Conservation (phyloP, 2,329 filamentous ascomycete species). For the Colletotrichum trifolii region DNA sequence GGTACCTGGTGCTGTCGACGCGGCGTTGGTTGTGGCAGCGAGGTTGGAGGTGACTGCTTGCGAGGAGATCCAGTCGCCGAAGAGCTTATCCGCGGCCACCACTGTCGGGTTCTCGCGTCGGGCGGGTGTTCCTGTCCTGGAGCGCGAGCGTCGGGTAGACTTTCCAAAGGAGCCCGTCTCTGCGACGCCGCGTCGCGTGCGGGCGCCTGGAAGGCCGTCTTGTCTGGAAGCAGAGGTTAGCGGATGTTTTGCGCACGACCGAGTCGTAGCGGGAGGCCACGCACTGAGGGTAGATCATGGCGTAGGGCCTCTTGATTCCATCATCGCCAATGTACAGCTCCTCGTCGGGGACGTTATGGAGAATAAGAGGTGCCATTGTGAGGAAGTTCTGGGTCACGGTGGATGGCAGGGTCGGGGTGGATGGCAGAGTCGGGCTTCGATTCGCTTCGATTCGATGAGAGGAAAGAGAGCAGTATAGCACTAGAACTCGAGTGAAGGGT, state of each 20-base stretch:
- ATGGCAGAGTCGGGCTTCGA: conserved; percentile 8
- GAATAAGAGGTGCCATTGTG: conserved; percentile 71
- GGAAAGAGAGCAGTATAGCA: background rate
- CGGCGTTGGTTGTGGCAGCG: conserved; percentile 37
- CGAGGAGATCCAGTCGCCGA: conserved; percentile 67
- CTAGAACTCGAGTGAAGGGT: background rate
- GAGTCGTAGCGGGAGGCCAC: conserved; percentile 37
- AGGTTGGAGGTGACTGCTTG: conserved; percentile 50
- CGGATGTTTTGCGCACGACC: conserved; percentile 8
- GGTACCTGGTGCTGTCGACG: conserved; percentile 16
- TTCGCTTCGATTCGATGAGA: conserved; percentile 5
- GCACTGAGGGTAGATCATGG: conserved; percentile 74
- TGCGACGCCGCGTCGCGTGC: conserved; percentile 64
- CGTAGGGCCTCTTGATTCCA: conserved; percentile 73
- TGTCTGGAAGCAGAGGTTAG: conserved; percentile 52
- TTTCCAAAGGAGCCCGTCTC: conserved; percentile 75
- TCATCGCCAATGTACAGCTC: conserved; percentile 75
- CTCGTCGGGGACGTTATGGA: conserved; percentile 76
- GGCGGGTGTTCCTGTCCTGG: conserved; percentile 68
- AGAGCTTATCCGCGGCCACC: conserved; percentile 70
- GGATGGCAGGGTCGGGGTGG: conserved; percentile 1
- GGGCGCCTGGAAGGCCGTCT: conserved; percentile 61
- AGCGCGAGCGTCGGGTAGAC: conserved; percentile 72
- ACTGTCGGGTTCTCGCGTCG: conserved; percentile 71
- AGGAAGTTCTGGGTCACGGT: conserved; percentile 6